Base-by-base conservation (phyloP, 2,329 filamentous ascomycete genomes). In the Tolypocladium guangdongense region DNA sequence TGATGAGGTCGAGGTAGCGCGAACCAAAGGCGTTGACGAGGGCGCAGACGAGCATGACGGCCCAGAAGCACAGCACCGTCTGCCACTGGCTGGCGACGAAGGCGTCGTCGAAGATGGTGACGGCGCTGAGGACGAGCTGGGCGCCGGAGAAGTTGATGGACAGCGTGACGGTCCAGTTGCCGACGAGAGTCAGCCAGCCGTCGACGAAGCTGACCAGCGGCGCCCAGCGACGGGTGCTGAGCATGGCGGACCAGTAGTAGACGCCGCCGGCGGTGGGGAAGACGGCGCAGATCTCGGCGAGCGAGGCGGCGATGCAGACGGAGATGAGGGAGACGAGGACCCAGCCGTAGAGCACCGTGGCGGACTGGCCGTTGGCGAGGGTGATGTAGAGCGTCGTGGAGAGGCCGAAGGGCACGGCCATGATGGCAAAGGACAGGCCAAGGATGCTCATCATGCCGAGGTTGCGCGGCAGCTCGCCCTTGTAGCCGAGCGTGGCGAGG, bases 321-420 rank as follows among this genome's bases (percentile, higher is more conserved):
- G 88, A 89, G 70, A 87, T 88, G 56, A 88, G 64, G 47, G 83
- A 81, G 33, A 82, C 80, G 20, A 81, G 74, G 35, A 70, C 53
- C 69, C 85, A 73, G 27, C 87, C 88, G 84, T 86, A 92, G 55
- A 91, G 78, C 39, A 90, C 81, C 55, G 83, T 80, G n/a, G 81
- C 83, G 36, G 84, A 78, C 1, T 88, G 87, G 51, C 88, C 88
- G 52, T 82, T 86, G n/a, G 85, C 83, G 49, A 92, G 72, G 35
- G 74, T 72, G 51, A 77, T 68, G 57, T 68, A 69, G 53, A 78
- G 67, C 11, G 74, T 77, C 18, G 75, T 75, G 32, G 74, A 73
- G 47, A 78, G 68, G 27, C 75, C 76, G 18, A 74, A 78, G 58
- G 74, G 75, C 48, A 74, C 74, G 60, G 76, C 75, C 64, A 77